Base-by-base conservation (phyloP, 805 yeast species). In the Barnettozyma vustinii region DNA sequence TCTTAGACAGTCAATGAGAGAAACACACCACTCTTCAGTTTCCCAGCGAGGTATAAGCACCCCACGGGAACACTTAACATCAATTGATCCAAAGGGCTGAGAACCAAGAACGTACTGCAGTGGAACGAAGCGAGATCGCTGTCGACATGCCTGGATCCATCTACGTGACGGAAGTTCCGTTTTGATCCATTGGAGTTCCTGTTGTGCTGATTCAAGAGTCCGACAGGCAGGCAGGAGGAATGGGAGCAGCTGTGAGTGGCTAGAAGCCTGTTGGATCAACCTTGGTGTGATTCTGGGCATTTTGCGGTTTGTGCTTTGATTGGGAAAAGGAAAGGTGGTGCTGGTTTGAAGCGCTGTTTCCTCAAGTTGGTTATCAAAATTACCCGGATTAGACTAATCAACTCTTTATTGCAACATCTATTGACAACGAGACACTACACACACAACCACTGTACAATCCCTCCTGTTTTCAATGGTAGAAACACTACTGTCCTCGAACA, bases 21-120 rank as follows among this genome's bases (percentile, higher is more conserved):
- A 73, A 26, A 68, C 33, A 9, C 77, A 70, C 97, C 97, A 92
- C 59, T 89, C 96, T 63, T 92, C 98, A 0, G 99, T 92, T 62
- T 92, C 99, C 85, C 92, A 83, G 44, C 99, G 68, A 0, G 99
- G 98, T 25, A 92, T 91, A 51, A 92, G 68, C 2, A 89, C 97
- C 0, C 81, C 81, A 1, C 69, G 70, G 26, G 65, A 58, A 58
- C 96, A 87, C 23, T 58, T 49, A 4, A 92, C 74, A 12, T 77
- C 79, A 44, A 92, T 61, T 1, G 63, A 59, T 0, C 94, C 96
- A 70, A 92, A 92, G 1, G 98, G 98, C 66, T 91, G 97, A 0
- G 80, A 67, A 0, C 94, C 90, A 9, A 92, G 68, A 10, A 92
- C 78, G 63, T 92, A 91, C 63, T 92, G 98, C 39, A 92, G 65